A percentile compares a stretch with the other conserved stretches of the same genome.
Evolutionary conservation across 2,329 filamentous ascomycete genomes (phyloP).

Genomic region (Monilinia vaccinii-corymbosi): DNA sequence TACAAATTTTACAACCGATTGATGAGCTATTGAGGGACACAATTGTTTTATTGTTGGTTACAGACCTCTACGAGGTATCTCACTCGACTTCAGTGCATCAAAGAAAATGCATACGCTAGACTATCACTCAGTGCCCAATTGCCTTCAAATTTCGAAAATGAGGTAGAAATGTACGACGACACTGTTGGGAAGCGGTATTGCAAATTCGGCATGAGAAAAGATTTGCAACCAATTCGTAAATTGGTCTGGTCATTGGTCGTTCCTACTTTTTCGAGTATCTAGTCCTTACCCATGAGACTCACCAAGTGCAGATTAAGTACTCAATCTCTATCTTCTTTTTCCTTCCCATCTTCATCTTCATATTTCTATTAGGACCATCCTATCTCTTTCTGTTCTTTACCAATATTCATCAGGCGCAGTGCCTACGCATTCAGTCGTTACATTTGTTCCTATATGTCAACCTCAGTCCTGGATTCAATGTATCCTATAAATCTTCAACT

Average conservation of each 20-base stretch:
- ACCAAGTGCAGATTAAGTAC: not conserved
- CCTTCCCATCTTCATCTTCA: not conserved
- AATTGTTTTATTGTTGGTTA: not conserved
- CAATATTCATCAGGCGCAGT: not conserved
- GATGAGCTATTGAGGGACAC: not conserved
- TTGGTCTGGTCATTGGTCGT: not conserved
- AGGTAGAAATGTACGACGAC: not conserved
- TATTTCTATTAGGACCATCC: not conserved
- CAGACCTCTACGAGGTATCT: not conserved
- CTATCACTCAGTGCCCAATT: not conserved
- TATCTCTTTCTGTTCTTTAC: not conserved
- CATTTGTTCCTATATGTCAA: not conserved
- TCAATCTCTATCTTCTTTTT: not conserved
- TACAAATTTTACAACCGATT: not conserved
- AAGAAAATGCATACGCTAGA: not conserved
- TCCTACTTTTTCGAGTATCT: constrained; percentile 4
- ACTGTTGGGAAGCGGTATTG: not conserved
- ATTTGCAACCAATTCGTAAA: not conserved
- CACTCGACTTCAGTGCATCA: not conserved
- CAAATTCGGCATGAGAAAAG: not conserved
- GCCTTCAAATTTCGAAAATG: not conserved
- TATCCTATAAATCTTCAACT: not conserved
- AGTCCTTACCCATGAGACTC: not conserved
- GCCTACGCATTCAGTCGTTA: constrained; percentile 1
- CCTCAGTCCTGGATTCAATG: not conserved